Conservation (phyloP, 306 rosid species). For the Lotus japonicus region DNA sequence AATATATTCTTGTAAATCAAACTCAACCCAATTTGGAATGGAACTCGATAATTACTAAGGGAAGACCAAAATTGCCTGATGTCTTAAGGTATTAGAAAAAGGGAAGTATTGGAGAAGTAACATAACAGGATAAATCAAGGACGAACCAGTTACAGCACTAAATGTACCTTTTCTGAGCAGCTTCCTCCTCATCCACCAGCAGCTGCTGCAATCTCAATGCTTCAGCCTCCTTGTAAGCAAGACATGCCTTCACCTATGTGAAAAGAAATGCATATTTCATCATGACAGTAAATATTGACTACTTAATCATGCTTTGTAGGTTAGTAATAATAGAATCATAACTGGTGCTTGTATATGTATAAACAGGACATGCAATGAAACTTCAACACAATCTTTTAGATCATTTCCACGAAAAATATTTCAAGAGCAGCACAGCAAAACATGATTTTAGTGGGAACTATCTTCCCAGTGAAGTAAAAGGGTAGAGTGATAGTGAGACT, state of each 20-base stretch:
- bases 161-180: conserved; percentile 79
- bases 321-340: not conserved
- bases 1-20: not conserved
- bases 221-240: conserved; percentile 90
- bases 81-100: not conserved
- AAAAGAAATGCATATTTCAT: conserved; percentile 20
- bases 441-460: not conserved
- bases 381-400: not conserved
- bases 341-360: not conserved
- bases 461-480: not conserved
- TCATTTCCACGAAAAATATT: not conserved
- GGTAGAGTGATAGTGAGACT: not conserved
- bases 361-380: not conserved
- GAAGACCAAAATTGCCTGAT: not conserved
- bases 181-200: conserved; percentile 94
- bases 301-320: not conserved
- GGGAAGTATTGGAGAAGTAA: not conserved
- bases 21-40: not conserved
- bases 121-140: not conserved
- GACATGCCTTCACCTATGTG: conserved; percentile 72
- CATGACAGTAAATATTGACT: conserved; percentile 11
- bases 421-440: not conserved
- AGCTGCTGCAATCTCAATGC: conserved; percentile 78
- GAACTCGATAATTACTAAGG: conserved; percentile 2
- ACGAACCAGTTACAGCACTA: conserved; percentile 5